Evolutionary conservation across 2,329 filamentous ascomycete genomes (phyloP).

Genomic region (Arthrinium puccinioides): DNA sequence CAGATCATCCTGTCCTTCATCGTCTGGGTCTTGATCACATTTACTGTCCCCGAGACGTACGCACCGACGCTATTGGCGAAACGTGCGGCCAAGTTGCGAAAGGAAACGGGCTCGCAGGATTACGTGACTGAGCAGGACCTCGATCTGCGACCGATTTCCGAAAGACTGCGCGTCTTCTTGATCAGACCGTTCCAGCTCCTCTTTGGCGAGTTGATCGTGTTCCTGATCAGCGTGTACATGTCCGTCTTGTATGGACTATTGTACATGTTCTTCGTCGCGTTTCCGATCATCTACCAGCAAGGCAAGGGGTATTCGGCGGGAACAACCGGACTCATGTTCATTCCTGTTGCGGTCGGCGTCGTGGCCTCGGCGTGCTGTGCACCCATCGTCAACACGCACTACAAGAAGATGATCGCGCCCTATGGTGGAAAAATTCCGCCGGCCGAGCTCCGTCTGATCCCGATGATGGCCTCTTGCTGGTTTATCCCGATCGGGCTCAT

Average conservation of each 20-base stretch:
- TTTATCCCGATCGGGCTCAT: constrained; percentile 54
- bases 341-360: constrained; percentile 73
- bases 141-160: constrained; percentile 59
- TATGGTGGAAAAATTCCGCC: constrained; percentile 43
- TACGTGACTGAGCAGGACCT: constrained; percentile 78
- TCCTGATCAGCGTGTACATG: constrained; percentile 82
- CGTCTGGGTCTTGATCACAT: constrained; percentile 69
- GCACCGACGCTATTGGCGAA: constrained; percentile 67
- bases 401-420: constrained; percentile 39
- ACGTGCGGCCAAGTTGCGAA: constrained; percentile 65
- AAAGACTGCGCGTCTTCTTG: constrained; percentile 68
- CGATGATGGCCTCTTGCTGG: constrained; percentile 76
- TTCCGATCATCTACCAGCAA: constrained; percentile 64
- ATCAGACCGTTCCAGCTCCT: constrained; percentile 79
- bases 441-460: constrained; percentile 70
- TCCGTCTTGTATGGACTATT: constrained; percentile 68
- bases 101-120: constrained; percentile 56
- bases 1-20: constrained; percentile 68
- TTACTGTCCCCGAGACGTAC: constrained; percentile 89
- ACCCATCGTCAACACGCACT: constrained; percentile 74
- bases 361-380: constrained; percentile 58
- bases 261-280: constrained; percentile 73
- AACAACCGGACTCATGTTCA: constrained; percentile 79
- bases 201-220: constrained; percentile 76
- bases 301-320: constrained; percentile 73